These are phyloP conservation scores for Tuber umbilicatum DNA, from an alignment of 495 filamentous ascomycete genomes.

Conservation along the genomic window DNA sequence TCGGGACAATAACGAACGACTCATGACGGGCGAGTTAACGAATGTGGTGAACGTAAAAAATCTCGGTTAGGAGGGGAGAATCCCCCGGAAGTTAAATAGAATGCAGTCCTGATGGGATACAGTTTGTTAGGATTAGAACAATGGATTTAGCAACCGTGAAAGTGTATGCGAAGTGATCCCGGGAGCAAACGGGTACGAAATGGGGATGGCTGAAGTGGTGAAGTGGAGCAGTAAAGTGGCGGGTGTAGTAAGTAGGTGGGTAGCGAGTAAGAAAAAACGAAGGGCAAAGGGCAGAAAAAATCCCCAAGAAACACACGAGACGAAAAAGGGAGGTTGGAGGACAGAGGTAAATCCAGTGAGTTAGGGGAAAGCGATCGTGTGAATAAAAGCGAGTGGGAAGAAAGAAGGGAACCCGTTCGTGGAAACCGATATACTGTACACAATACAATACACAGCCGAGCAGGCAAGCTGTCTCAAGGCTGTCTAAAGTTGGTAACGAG, in stretches of 20 bases:
- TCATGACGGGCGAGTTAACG: conserved; percentile 28
- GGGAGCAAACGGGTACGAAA: conserved; percentile 11
- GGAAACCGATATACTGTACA: neutral
- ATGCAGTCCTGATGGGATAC: conserved; percentile 18
- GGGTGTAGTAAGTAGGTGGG: neutral
- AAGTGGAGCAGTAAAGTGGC: conserved; percentile 44
- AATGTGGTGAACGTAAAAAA: conserved; percentile 23
- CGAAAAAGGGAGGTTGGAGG: conserved; percentile 16
- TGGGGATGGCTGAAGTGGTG: conserved; percentile 41
- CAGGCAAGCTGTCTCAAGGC: conserved; percentile 40
- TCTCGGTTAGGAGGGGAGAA: conserved; percentile 10
- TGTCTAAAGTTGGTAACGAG: conserved; percentile 15
- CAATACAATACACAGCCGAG: conserved; percentile 34
- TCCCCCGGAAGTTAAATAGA: conserved; percentile 19
- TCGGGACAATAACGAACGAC: conserved; percentile 27
- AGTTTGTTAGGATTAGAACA: conserved; percentile 15
- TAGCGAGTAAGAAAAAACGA: conserved; percentile 44
- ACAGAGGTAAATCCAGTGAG: neutral
- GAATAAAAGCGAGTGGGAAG: conserved; percentile 12
- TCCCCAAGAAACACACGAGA: conserved; percentile 28
- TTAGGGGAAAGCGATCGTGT: conserved; percentile 22
- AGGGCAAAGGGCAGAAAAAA: conserved; percentile 44
- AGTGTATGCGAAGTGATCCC: conserved; percentile 20
- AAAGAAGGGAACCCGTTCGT: conserved; percentile 11
- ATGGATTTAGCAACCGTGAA: conserved; percentile 24